phyloP scores from a whole-genome alignment of 2,329 filamentous ascomycete species.

The Magnaporthiopsis rhizophila region DNA sequence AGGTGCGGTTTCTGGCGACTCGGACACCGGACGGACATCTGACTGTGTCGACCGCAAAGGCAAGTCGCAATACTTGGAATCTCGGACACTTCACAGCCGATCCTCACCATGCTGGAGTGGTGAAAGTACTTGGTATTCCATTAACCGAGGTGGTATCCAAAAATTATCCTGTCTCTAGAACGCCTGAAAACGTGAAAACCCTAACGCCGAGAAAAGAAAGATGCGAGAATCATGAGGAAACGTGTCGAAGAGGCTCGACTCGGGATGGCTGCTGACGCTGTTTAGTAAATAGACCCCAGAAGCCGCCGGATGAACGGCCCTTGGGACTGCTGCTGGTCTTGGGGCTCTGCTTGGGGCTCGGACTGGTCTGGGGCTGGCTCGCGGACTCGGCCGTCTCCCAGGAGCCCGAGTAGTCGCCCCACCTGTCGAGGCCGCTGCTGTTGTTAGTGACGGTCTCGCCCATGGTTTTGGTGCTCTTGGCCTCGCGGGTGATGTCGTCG shows the following conservation, averaged over 20 bases:
- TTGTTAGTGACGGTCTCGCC: neutral
- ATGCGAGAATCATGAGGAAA: too few relatives aligned
- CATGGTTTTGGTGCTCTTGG: neutral
- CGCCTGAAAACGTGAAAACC: too few relatives aligned
- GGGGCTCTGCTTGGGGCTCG: neutral
- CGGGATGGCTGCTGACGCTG: neutral
- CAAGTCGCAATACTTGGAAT: too few relatives aligned
- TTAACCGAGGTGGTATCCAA: too few relatives aligned
- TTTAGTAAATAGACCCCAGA: slow-evolving; percentile 6
- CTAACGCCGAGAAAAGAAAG: too few relatives aligned
- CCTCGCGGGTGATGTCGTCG: slow-evolving; percentile 3
- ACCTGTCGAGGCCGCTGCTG: neutral
- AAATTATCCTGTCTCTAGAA: too few relatives aligned
- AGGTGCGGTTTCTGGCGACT: too few relatives aligned
- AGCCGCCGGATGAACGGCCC: neutral
- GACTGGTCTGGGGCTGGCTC: neutral
- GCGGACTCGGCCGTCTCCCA: neutral
- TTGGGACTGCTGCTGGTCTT: neutral
- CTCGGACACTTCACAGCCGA: too few relatives aligned
- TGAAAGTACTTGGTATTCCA: too few relatives aligned
- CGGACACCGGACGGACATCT: too few relatives aligned
- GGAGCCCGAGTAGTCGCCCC: slow-evolving; percentile 4
- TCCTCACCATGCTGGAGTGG: too few relatives aligned
- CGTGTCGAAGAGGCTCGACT: slow-evolving; percentile 2
- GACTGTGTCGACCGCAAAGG: too few relatives aligned